These are phyloP conservation scores for Anisodus tanguticus DNA, from an alignment of 257 asterid species.

Conservation along the genomic window DNA sequence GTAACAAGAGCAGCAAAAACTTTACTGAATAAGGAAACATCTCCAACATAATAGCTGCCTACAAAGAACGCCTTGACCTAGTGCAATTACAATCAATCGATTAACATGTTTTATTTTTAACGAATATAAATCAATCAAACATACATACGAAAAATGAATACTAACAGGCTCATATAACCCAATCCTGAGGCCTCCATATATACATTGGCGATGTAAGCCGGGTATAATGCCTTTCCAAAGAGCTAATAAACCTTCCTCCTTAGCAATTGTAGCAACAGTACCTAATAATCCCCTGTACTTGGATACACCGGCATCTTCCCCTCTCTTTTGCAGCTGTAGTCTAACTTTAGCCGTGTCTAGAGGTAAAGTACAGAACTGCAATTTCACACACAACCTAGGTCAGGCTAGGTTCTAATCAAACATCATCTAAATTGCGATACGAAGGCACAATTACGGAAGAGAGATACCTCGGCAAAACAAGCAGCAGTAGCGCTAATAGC, in stretches of 20 bases:
- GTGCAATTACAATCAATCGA: conserved; percentile 7
- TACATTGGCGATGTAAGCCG: conserved; percentile 86
- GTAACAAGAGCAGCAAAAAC: conserved; percentile 80
- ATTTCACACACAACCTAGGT: conserved; percentile 19
- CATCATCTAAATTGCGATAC: background rate
- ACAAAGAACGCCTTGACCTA: conserved; percentile 71
- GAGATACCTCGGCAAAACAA: conserved; percentile 88
- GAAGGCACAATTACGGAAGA: background rate
- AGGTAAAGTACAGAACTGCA: conserved; percentile 88
- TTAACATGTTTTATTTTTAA: background rate
- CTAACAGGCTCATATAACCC: conserved; percentile 88
- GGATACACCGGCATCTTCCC: conserved; percentile 53
- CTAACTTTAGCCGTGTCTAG: conserved; percentile 89
- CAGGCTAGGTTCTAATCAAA: conserved; percentile 17
- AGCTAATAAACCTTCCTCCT: conserved; percentile 78
- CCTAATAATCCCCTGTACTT: conserved; percentile 77
- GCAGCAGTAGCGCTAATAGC: conserved; percentile 84
- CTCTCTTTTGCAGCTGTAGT: conserved; percentile 88
- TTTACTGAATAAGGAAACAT: conserved; percentile 69
- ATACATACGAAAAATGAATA: background rate
- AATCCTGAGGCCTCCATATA: conserved; percentile 88
- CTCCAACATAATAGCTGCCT: conserved; percentile 64
- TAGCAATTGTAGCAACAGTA: conserved; percentile 76
- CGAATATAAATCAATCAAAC: background rate
- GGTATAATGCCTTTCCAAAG: conserved; percentile 94